Evolutionary conservation across 441 rosid genomes (phyloP), one percentile per base, ranked within the genome.

Genomic region (Adansonia madagascariensis): DNA sequence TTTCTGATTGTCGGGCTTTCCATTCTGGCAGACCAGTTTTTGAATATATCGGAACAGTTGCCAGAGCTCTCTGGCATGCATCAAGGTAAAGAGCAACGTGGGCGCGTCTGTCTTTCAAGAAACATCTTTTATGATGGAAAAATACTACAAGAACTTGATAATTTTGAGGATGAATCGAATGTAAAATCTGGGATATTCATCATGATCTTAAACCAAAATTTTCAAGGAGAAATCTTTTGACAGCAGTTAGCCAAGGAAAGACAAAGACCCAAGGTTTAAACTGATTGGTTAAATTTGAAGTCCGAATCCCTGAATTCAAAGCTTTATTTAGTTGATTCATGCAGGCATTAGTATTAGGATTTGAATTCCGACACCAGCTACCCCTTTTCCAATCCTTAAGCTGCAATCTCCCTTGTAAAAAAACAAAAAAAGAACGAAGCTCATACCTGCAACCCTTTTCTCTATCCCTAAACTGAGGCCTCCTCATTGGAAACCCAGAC

Each of bases 1-100:
- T 79, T 71, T 53, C 59, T 81, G 7, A 68, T 83, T 12, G 76
- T 83, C 3, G 85, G 81, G 7, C 64, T 84, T 41, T 80, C 84
- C 1, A 76, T 84, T 15, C 63, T 80, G 0, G 85, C 85, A 4
- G 84, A 78, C 78, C 72, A 76, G 43, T 73, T 85, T 61, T 76
- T 81, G 1, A 81, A 80, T 77, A 46, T 86, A 59, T 73, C 83
- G 0, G 73, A 86, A 1, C 85, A 43, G 56, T 70, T 79, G 75
- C 84, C 82, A 18, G 77, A 76, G 46, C 73, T 69, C 22, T 24
- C 75, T 15, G 71, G 72, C 9, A 8, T 62, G 43, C 73, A 63
- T 55, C 69, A 80, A 78, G 85, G 84, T 80, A 5, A 27, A 14
- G 68, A 5, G 15, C 52, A 4, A 35, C 39, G 3, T 35, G 39